These are phyloP conservation scores for Tuber calosporum DNA, from an alignment of 495 filamentous ascomycete genomes.

Conservation along the genomic window DNA sequence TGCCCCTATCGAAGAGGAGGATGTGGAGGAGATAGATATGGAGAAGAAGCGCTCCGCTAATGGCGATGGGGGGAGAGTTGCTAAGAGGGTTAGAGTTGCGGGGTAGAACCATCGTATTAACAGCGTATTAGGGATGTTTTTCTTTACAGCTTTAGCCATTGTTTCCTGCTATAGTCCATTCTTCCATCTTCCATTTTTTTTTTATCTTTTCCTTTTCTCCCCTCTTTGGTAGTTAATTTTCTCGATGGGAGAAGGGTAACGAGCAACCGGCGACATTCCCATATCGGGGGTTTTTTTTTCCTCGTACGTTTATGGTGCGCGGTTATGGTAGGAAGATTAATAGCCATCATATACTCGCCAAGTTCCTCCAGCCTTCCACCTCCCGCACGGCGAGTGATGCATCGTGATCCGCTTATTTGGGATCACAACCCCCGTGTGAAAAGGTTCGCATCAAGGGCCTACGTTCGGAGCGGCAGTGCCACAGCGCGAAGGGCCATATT, in stretches of 20 bases:
- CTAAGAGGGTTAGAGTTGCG: constrained; percentile 73
- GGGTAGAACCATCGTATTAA: constrained; percentile 44
- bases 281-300: not conserved
- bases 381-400: not conserved
- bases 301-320: not conserved
- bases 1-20: constrained; percentile 72
- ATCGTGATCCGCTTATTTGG: not conserved
- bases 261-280: not conserved
- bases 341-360: not conserved
- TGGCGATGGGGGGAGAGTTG: constrained; percentile 50
- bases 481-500: no score
- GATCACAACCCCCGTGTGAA: not conserved
- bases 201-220: not conserved
- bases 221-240: not conserved
- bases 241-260: not conserved
- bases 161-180: no score
- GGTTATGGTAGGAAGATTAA: not conserved
- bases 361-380: not conserved
- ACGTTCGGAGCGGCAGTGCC: not conserved
- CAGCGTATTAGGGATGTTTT: not conserved
- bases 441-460: not conserved
- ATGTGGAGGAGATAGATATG: constrained; percentile 69
- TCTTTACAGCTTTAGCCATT: constrained; percentile 5
- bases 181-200: not conserved
- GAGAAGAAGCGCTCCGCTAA: constrained; percentile 19